These are phyloP conservation scores for Penicillium pulvis DNA, from an alignment of 495 filamentous ascomycete species.

Conservation along the genomic window DNA sequence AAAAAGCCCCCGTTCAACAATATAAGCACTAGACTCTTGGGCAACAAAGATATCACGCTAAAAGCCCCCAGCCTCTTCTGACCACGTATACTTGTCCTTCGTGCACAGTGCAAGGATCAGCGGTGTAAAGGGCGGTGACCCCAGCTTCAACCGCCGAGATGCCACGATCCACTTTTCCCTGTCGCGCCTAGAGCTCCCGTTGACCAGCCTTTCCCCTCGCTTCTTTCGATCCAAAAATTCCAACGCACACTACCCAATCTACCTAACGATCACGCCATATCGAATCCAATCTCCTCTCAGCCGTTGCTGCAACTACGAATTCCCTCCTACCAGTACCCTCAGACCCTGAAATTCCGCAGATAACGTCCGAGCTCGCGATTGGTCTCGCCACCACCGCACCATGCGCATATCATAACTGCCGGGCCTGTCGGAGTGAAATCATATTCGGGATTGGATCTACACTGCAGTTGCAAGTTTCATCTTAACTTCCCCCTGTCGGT, in stretches of 20 bases:
- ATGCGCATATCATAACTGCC: constrained; percentile 22
- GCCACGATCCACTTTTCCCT: constrained; percentile 28
- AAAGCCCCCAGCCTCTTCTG: background rate
- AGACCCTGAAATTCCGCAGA: background rate
- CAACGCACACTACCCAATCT: background rate
- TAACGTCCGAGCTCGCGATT: constrained; percentile 17
- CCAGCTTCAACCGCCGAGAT: constrained; percentile 22
- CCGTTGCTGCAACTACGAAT: background rate
- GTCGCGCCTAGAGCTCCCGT: constrained; percentile 1
- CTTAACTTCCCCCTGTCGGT: background rate
- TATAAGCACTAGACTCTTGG: too few relatives aligned
- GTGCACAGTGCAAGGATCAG: constrained; percentile 1
- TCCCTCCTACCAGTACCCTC: background rate
- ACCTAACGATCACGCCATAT: constrained; percentile 11
- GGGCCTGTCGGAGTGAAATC: background rate
- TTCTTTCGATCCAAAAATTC: background rate
- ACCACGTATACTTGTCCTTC: background rate
- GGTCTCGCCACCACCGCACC: constrained; percentile 12
- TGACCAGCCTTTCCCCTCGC: background rate
- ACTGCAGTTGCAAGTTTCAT: background rate
- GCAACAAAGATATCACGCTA: background rate
- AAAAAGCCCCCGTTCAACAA: too few relatives aligned
- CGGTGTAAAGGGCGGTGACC: constrained; percentile 31
- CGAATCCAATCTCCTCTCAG: background rate
- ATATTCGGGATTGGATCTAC: constrained; percentile 8